These are phyloP conservation scores for Saturnispora sekii DNA, from an alignment of 805 yeast species.

Conservation along the genomic window DNA sequence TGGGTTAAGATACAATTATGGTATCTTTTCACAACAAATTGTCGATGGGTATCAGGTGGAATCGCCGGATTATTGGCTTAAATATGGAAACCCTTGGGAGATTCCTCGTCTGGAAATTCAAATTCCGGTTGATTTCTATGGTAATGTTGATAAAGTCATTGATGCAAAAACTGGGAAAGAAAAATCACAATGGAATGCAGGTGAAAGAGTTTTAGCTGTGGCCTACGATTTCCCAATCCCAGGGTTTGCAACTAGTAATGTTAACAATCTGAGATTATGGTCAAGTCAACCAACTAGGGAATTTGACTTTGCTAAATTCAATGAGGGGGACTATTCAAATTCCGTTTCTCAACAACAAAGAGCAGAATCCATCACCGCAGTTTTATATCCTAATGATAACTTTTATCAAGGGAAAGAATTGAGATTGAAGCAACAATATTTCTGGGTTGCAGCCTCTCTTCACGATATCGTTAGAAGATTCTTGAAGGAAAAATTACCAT, in stretches of 20 bases:
- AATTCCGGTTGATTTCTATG: slow-evolving; percentile 85
- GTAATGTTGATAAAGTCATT: slow-evolving; percentile 52
- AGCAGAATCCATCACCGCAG: slow-evolving; percentile 90
- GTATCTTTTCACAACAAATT: slow-evolving; percentile 84
- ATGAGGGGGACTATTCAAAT: slow-evolving; percentile 80
- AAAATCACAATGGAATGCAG: slow-evolving; percentile 71
- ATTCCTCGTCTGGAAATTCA: slow-evolving; percentile 78
- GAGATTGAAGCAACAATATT: slow-evolving; percentile 89
- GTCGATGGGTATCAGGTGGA: slow-evolving; percentile 91
- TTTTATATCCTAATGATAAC: slow-evolving; percentile 88
- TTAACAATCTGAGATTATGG: slow-evolving; percentile 88
- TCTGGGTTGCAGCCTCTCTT: slow-evolving; percentile 93
- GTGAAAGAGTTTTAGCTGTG: slow-evolving; percentile 80
- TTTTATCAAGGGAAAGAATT: slow-evolving; percentile 86
- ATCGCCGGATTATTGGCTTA: slow-evolving; percentile 90
- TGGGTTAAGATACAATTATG: slow-evolving; percentile 87
- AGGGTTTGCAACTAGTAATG: slow-evolving; percentile 73
- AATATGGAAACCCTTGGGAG: slow-evolving; percentile 89
- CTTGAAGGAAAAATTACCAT: slow-evolving; percentile 65
- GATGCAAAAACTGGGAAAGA: slow-evolving; percentile 46
- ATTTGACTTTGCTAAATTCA: slow-evolving; percentile 85
- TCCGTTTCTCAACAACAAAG: slow-evolving; percentile 78
- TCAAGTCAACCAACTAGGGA: slow-evolving; percentile 82
- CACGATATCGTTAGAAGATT: slow-evolving; percentile 87
- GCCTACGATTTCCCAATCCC: slow-evolving; percentile 92